Conservation (phyloP, 352 stramenopile genomes). For the Blastocystis sp. region DNA sequence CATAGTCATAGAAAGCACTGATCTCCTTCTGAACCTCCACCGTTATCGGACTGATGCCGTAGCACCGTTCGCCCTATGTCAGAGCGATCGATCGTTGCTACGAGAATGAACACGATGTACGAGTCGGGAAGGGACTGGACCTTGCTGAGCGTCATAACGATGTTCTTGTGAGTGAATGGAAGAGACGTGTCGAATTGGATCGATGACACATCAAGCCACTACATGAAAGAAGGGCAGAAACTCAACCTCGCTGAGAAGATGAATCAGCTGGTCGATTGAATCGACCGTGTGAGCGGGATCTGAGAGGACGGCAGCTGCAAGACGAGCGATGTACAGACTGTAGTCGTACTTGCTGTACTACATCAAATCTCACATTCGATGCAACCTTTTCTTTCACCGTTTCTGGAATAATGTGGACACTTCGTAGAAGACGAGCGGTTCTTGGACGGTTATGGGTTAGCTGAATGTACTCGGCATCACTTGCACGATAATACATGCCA, state of each 20-base stretch:
- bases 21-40: slow-evolving; percentile 13
- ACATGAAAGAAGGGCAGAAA: not conserved
- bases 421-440: not conserved
- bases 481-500: not conserved
- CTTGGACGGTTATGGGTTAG: not conserved
- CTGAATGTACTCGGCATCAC: not conserved
- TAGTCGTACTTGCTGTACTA: slow-evolving; percentile 51
- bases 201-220: not conserved
- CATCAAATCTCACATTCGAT: not conserved
- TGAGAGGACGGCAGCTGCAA: slow-evolving; percentile 7
- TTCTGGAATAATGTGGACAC: not conserved
- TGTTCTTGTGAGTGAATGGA: not conserved
- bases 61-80: not conserved
- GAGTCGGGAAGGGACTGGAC: not conserved
- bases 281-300: not conserved
- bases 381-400: not conserved
- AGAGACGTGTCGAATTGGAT: not conserved
- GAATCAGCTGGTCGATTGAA: not conserved
- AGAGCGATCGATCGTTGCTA: not conserved
- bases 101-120: slow-evolving; percentile 27
- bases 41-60: not conserved
- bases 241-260: not conserved
- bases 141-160: not conserved
- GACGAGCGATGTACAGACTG: not conserved
- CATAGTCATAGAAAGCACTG: slow-evolving; percentile 26